A percentile compares a stretch with the other conserved stretches of the same genome.
Conservation (phyloP, 495 filamentous ascomycete genomes). For the Hyaloscypha variabilis region DNA sequence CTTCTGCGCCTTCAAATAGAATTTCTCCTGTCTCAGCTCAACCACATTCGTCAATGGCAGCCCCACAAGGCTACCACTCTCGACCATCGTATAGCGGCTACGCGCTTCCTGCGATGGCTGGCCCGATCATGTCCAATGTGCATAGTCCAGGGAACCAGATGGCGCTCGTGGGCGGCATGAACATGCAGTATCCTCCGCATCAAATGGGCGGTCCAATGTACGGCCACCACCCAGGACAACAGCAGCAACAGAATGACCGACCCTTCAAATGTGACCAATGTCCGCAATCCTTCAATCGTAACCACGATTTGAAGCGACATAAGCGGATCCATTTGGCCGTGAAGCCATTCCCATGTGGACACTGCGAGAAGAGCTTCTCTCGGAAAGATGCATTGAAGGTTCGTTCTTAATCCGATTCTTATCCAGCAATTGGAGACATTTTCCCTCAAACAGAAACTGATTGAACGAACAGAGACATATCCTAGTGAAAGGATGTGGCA, state of each 20-base stretch:
- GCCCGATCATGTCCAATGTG: slow-evolving; percentile 74
- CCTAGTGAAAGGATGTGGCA: slow-evolving; percentile 90
- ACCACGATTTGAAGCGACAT: slow-evolving; percentile 95
- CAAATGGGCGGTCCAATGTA: slow-evolving; percentile 33
- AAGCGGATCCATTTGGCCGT: slow-evolving; percentile 93
- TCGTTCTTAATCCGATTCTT: slow-evolving; percentile 20
- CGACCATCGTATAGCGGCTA: slow-evolving; percentile 57
- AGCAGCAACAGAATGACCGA: slow-evolving; percentile 66
- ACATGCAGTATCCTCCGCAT: slow-evolving; percentile 42
- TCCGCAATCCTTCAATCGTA: slow-evolving; percentile 91
- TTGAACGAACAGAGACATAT: slow-evolving; percentile 72
- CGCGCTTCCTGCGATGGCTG: slow-evolving; percentile 60
- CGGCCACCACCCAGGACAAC: slow-evolving; percentile 44
- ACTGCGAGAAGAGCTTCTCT: slow-evolving; percentile 97
- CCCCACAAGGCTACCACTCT: slow-evolving; percentile 41
- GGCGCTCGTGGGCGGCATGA: slow-evolving; percentile 67
- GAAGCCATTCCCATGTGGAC: slow-evolving; percentile 90
- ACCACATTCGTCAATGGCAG: slow-evolving; percentile 47
- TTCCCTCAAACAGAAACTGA: slow-evolving; percentile 31
- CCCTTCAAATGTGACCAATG: slow-evolving; percentile 96
- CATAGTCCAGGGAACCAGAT: slow-evolving; percentile 72
- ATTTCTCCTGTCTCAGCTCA: slow-evolving; percentile 58
- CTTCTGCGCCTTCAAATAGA: slow-evolving; percentile 51
- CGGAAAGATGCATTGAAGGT: slow-evolving; percentile 98
- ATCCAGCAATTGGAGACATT: slow-evolving; percentile 22